Base-by-base conservation (phyloP, 2,329 filamentous ascomycete species). In the Lojkania enalia region DNA sequence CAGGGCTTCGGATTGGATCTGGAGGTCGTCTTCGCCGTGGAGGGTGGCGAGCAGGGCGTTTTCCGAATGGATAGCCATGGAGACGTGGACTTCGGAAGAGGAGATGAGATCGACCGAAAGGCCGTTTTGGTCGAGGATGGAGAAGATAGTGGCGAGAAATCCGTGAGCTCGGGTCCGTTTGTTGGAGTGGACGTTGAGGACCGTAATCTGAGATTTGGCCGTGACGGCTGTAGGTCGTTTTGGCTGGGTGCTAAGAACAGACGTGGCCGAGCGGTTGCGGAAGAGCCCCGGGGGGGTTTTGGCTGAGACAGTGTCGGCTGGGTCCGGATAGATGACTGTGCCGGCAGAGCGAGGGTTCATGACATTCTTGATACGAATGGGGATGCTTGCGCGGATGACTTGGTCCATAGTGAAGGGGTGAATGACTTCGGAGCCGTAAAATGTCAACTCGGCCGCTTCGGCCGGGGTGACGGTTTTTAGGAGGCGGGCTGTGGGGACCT, bases 391-490 rank as follows among this genome's bases (percentile, higher is more conserved):
- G 61, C 77, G 78, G 50, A 85, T 84, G 44, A 85, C 82, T 72
- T 97, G 94, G 73, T 97, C 92, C 91, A 99, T 97, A 60, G 94
- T 99, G 67, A 96, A 87, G 55, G 96, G 94, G 69, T 99, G 94
- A 58, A 99, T 99, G 65, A 99, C 94, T 71, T 99, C 94, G 49
- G 91, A 77, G 46, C 77, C 77, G 55, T 79, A 79, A 54, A 78
- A 80, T 16, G 94, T 97, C 74, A 99, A 77, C 71, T 99, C 94
- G 11, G 94, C 92, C 2, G 94, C 94, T 72, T 99, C 94, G 7
- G 90, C 87, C 0, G 94, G 94, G 3, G 92, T 96, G 66, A 99
- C 96, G 42, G 86, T 85, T 9, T 85, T 74, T 33, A 99, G 80
- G n/a, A 99, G 78, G 35, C 87, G 81, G n/a, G 94, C 95, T 1